Evolutionary conservation across 768 basidiomycete species (phyloP).

Genomic region (Cystobasidium ongulense): DNA sequence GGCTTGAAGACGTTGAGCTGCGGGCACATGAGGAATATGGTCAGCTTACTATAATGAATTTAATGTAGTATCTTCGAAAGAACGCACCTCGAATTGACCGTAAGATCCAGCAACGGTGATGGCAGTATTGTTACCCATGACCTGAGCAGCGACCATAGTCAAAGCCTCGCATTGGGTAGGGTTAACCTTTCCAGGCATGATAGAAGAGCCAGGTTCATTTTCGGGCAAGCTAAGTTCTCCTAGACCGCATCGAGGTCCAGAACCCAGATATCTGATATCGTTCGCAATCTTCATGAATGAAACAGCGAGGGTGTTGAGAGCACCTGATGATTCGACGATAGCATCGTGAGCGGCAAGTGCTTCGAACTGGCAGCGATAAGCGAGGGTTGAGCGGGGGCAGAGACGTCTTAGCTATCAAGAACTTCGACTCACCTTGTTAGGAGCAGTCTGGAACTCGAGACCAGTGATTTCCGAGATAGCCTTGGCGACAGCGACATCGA

Average conservation of each 20-base stretch:
- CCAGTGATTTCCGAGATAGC: constrained; percentile 89
- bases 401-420: too few species aligned
- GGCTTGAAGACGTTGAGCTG: constrained; percentile 99
- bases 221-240: constrained; percentile 91
- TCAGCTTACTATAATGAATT: not conserved
- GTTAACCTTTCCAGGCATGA: constrained; percentile 99
- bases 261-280: constrained; percentile 94
- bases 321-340: constrained; percentile 92
- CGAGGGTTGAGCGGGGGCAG: not conserved
- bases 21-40: not conserved
- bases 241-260: constrained; percentile 92
- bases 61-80: not conserved
- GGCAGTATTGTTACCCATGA: constrained; percentile 92
- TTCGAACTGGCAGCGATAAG: constrained; percentile 64
- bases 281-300: constrained; percentile 99
- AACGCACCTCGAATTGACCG: constrained; percentile 87
- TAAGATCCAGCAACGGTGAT: constrained; percentile 87
- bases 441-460: constrained; percentile 84
- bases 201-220: constrained; percentile 97
- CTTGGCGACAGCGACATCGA: constrained; percentile 84
- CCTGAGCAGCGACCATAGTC: constrained; percentile 97
- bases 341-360: constrained; percentile 97
- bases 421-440: constrained; percentile 70
- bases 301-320: constrained; percentile 89
- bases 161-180: constrained; percentile 98